phyloP scores from a whole-genome alignment of 1,139 yeast species.

The Meyerozyma elateridarum region DNA sequence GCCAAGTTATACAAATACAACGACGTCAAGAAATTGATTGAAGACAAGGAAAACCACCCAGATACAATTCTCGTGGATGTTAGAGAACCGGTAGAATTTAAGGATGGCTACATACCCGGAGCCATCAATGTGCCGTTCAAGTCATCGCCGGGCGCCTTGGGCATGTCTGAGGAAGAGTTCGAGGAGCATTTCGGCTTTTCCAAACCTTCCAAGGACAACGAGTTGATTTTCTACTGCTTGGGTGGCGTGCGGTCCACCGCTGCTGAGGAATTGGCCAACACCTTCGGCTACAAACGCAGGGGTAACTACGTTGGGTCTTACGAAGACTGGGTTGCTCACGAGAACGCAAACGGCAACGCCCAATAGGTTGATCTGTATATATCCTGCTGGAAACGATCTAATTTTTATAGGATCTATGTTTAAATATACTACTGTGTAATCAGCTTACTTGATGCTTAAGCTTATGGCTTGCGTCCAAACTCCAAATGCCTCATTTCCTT shows the following conservation, averaged over 20 bases:
- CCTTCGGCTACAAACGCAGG: slow-evolving; percentile 79
- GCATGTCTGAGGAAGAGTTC: slow-evolving; percentile 73
- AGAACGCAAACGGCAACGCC: slow-evolving; percentile 15
- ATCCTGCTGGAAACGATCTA: not conserved
- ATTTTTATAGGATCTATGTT: slow-evolving; percentile 5
- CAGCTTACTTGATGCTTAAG: not conserved
- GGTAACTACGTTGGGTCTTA: slow-evolving; percentile 81
- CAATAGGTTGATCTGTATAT: slow-evolving; percentile 1
- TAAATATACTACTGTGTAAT: not conserved
- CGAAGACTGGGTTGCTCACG: slow-evolving; percentile 73
- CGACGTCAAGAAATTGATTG: slow-evolving; percentile 47
- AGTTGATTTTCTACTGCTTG: slow-evolving; percentile 84
- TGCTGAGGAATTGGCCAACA: slow-evolving; percentile 86
- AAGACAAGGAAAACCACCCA: slow-evolving; percentile 31
- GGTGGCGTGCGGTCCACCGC: slow-evolving; percentile 91
- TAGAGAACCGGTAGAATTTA: slow-evolving; percentile 82
- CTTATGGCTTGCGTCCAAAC: slow-evolving; percentile 20
- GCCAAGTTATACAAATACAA: slow-evolving; percentile 55
- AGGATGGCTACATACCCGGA: slow-evolving; percentile 70
- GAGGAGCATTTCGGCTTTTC: slow-evolving; percentile 72
- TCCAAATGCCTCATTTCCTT: slow-evolving; percentile 83
- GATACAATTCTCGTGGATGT: slow-evolving; percentile 71
- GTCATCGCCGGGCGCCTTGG: slow-evolving; percentile 91
- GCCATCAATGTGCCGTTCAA: slow-evolving; percentile 88
- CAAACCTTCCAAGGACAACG: slow-evolving; percentile 72